Conservation (phyloP, 2,329 filamentous ascomycete species). For the Fusarium sp. region DNA sequence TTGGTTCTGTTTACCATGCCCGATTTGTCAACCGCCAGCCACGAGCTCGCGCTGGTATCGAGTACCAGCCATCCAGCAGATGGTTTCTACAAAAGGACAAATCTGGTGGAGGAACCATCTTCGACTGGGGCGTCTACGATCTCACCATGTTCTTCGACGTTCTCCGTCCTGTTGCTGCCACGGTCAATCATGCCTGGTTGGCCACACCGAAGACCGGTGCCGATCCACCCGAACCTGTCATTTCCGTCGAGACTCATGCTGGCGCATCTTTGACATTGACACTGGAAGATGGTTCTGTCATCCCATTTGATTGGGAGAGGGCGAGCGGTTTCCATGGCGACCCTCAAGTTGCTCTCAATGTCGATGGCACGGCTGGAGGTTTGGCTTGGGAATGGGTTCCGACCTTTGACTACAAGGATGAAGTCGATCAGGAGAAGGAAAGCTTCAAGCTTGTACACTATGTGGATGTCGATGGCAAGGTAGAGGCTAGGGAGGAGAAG, state of each 20-base stretch:
- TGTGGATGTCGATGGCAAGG: conserved; percentile 15
- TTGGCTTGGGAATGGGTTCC: conserved; percentile 27
- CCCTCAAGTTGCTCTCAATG: conserved; percentile 12
- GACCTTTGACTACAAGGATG: conserved; percentile 25
- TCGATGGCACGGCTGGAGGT: conserved; percentile 18
- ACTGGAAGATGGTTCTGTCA: conserved; percentile 7
- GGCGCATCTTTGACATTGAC: conserved; percentile 13
- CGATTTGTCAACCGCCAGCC: conserved; percentile 24
- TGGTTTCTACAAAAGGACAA: conserved; percentile 24
- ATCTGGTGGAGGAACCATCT: conserved; percentile 20
- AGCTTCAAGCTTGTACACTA: conserved; percentile 23
- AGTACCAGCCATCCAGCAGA: conserved; percentile 24
- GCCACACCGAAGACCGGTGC: conserved; percentile 12
- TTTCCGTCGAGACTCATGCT: conserved; percentile 23
- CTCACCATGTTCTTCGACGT: conserved; percentile 28
- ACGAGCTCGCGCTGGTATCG: conserved; percentile 23
- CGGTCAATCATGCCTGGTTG: conserved; percentile 22
- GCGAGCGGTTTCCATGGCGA: conserved; percentile 25
- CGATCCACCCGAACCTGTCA: conserved; percentile 4
- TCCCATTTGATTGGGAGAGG: conserved; percentile 21
- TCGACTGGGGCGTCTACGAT: conserved; percentile 29
- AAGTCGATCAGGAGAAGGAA: conserved; percentile 5
- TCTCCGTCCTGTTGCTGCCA: conserved; percentile 16
- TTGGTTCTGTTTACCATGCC: conserved; percentile 22
- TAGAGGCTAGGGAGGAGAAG: conserved; percentile 10